Evolutionary conservation across 805 yeast species (phyloP).

Genomic region (Kodamaea fukazawae): DNA sequence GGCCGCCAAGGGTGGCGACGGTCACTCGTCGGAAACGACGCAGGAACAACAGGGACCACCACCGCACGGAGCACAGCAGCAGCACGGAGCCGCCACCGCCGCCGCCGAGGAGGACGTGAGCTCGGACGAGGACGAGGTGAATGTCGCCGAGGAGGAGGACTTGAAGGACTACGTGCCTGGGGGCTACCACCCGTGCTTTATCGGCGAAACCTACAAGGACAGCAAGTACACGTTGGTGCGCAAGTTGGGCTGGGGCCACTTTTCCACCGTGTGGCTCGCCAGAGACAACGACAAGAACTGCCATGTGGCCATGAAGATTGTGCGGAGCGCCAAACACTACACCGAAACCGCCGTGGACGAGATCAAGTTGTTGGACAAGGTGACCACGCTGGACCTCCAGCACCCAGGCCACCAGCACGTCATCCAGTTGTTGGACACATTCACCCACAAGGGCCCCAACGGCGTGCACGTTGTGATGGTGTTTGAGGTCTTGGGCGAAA

Average conservation of each 20-base stretch:
- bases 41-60: conserved; percentile 13
- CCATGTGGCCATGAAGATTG: conserved; percentile 94
- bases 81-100: conserved; percentile 9
- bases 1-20: conserved; percentile 10
- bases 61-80: conserved; percentile 12
- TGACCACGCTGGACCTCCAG: conserved; percentile 56
- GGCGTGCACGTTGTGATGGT: conserved; percentile 97
- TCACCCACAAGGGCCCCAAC: conserved; percentile 83
- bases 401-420: conserved; percentile 85
- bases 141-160: conserved; percentile 73
- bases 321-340: conserved; percentile 85
- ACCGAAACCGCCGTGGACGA: conserved; percentile 95
- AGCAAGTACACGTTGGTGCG: conserved; percentile 77
- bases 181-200: conserved; percentile 91
- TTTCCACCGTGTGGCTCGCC: conserved; percentile 94
- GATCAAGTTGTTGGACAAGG: conserved; percentile 69
- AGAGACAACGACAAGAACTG: conserved; percentile 49
- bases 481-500: conserved; percentile 95
- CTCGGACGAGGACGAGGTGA: conserved; percentile 24
- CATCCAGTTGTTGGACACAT: conserved; percentile 77
- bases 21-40: conserved; percentile 3
- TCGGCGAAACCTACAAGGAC: conserved; percentile 81
- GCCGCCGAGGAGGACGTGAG: conserved; percentile 17
- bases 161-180: conserved; percentile 83
- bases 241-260: conserved; percentile 98